Conservation (phyloP, 352 stramenopile species). For the Phytophthora constricta region DNA sequence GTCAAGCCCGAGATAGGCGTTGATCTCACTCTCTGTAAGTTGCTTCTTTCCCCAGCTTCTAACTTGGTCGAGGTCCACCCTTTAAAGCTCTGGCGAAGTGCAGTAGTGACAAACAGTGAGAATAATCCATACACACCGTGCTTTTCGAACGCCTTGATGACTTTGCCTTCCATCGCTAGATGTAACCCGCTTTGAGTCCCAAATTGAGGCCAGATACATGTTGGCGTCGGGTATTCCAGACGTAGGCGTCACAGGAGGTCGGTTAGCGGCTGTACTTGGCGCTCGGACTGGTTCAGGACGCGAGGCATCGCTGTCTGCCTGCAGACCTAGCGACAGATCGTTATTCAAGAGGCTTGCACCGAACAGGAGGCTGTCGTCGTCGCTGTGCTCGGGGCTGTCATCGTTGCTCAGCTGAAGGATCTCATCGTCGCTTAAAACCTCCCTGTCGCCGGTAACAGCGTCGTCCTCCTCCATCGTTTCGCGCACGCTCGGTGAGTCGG, state of each 20-base stretch:
- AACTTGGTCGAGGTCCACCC: slow-evolving; percentile 1
- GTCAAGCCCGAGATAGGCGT: slow-evolving; percentile 8
- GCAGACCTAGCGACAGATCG: not conserved
- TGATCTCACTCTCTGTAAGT: slow-evolving; percentile 9
- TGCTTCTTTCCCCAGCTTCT: not conserved
- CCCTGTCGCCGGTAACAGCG: not conserved
- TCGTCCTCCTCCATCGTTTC: not conserved
- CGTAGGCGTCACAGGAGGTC: not conserved
- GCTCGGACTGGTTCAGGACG: not conserved
- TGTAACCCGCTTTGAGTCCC: not conserved
- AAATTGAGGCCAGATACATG: not conserved
- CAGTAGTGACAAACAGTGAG: slow-evolving; percentile 3
- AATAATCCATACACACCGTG: not conserved
- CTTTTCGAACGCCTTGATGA: not conserved
- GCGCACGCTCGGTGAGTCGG: not conserved
- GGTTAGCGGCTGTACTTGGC: not conserved
- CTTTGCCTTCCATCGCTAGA: not conserved
- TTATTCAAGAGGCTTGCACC: not conserved
- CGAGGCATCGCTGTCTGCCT: not conserved
- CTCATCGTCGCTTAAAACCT: not conserved
- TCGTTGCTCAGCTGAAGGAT: not conserved
- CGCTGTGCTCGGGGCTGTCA: not conserved
- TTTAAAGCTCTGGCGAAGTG: slow-evolving; percentile 9
- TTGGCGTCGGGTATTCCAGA: not conserved
- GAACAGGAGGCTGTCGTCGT: too few relatives aligned